phyloP scores from a whole-genome alignment of 768 basidiomycete species.

The Paxillus ammoniavirescens region DNA sequence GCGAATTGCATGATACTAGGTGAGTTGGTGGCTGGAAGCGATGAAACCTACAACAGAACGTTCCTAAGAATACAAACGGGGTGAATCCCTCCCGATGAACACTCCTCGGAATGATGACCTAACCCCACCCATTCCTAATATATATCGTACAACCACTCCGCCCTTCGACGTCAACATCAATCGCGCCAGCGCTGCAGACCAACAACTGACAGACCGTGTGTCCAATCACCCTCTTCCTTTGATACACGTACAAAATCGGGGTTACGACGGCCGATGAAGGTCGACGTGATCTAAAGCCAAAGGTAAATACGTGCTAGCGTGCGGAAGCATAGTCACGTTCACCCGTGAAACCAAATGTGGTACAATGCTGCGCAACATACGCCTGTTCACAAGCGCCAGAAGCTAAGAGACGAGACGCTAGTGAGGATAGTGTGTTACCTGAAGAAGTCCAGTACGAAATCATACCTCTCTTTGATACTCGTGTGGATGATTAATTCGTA shows the following conservation, averaged over 20 bases:
- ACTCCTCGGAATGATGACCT: not conserved
- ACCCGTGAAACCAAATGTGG: too few relatives aligned
- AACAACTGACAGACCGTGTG: not conserved
- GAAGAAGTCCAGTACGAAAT: not conserved
- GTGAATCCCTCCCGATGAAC: not conserved
- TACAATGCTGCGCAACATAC: not conserved
- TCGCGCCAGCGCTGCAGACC: not conserved
- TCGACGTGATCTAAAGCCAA: not conserved
- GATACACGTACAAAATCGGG: constrained; percentile 16
- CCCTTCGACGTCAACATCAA: not conserved
- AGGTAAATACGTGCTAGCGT: too few relatives aligned
- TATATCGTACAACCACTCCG: constrained; percentile 6
- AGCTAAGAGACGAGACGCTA: not conserved
- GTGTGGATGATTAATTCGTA: constrained; percentile 25
- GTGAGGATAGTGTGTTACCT: not conserved
- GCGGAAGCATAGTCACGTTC: not conserved
- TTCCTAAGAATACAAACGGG: not conserved
- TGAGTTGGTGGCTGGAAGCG: not conserved
- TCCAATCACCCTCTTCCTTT: not conserved
- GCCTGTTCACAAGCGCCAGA: not conserved
- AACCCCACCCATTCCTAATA: not conserved
- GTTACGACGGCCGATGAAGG: not conserved
- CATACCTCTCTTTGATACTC: constrained; percentile 21
- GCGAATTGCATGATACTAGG: not conserved
- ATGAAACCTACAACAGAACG: not conserved